Evolutionary conservation across 129 eudicot species (phyloP), one percentile per base, ranked within the genome.

Genomic region (Centaurea solstitialis): DNA sequence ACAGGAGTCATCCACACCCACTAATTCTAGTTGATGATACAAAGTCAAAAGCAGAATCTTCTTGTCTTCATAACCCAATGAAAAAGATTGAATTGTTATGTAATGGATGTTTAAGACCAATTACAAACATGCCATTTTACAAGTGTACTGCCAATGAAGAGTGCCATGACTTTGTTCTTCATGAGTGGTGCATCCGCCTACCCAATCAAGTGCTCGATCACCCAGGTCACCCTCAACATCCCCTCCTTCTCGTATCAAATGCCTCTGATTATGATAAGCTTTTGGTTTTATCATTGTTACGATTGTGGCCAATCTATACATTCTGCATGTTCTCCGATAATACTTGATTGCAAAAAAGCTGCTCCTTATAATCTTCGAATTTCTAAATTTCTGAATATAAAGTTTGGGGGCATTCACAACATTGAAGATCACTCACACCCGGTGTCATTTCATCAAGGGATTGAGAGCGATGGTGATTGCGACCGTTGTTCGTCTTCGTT

Each of bases 241-340:
- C 10, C 2, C 77, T 73, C 9, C 9, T 18, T 2, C 66, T 73
- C 33, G 3, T 0, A 0, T 2, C 9, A 18, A 12, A 11, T 11
- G n/a, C 10, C 57, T 12, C 20, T 6, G 2, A 9, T 26, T 26
- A 26, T 3, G 22, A 12, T 11, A 3, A 40, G 23, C n/a, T 5
- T 1, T 26, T 78, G 81, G 74, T 67, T 67, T 26, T 78, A 78
- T 47, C 74, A 39, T 41, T 43, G 74, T 70, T 47, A 23, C 39
- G 33, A 62, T 3, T 64, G 80, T 39, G 62, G n/a, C 21, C 72
- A 76, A 4, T 76, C 71, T 39, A 13, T 66, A 10, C 75, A 78
- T 67, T 39, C 76, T 72, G 59, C 20, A 39, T 39, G 61, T 22
- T 8, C 76, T 20, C 76, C 76, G 6, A 20, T 72, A 21, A 21